phyloP scores from a whole-genome alignment of 305 asterid species.

The Fraxinus angustifolia region DNA sequence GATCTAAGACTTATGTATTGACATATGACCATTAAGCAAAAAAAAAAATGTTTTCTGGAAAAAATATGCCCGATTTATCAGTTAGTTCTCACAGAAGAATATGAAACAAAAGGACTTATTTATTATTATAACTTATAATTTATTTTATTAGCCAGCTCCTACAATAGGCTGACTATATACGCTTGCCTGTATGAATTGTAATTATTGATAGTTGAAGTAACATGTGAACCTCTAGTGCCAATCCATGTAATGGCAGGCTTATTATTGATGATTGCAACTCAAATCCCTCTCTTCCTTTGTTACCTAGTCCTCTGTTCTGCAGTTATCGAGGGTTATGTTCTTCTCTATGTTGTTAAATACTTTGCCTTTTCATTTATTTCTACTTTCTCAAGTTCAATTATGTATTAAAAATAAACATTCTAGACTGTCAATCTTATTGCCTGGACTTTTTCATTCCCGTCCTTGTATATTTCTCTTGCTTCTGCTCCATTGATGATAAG shows the following conservation, averaged over 20 bases:
- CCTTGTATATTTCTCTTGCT: background rate
- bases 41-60: background rate
- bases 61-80: background rate
- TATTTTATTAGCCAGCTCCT: background rate
- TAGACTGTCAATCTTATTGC: background rate
- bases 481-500: background rate
- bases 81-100: background rate
- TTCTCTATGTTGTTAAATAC: background rate
- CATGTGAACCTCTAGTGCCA: background rate
- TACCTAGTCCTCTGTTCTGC: background rate
- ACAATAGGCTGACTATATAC: background rate
- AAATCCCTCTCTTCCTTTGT: background rate
- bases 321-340: background rate
- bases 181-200: background rate
- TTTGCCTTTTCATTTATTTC: background rate
- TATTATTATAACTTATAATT: background rate
- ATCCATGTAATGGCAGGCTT: background rate
- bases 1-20: background rate
- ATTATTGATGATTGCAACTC: background rate
- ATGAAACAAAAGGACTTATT: background rate
- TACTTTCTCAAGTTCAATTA: background rate
- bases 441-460: background rate
- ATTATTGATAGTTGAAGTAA: background rate
- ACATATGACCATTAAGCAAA: background rate
- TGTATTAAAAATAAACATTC: background rate